Percentiles rank a stretch among this genome's conserved stretches.
Conservation (phyloP, 176 grass and related monocot species). For the Neostapfia colusana region DNA sequence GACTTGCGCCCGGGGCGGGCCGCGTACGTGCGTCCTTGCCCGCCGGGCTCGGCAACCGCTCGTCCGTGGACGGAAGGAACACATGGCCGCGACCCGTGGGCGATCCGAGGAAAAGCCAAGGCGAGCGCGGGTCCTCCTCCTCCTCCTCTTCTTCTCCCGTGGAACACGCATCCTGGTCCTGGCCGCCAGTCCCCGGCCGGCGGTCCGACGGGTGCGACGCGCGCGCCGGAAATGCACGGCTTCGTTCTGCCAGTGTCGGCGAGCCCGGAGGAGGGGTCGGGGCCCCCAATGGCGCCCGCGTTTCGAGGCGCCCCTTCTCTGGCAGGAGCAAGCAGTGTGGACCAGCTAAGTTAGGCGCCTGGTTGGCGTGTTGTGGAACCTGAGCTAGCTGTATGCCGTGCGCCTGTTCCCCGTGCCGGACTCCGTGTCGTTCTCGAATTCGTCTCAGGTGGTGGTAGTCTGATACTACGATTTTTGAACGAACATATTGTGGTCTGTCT, state of each 20-base stretch:
- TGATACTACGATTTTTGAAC: no score
- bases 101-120: conserved; percentile 12
- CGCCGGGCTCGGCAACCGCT: not conserved
- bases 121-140: not conserved
- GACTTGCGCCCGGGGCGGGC: not conserved
- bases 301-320: conserved; percentile 24
- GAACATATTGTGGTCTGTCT: no score
- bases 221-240: not conserved
- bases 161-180: conserved; percentile 27
- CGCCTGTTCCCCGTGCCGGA: not conserved
- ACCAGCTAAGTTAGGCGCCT: not conserved
- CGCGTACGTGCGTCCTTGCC: not conserved
- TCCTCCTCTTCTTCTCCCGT: not conserved
- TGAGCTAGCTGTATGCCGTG: not conserved
- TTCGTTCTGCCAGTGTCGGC: conserved; percentile 48
- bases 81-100: conserved; percentile 23
- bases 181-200: not conserved
- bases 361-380: not conserved
- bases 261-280: conserved; percentile 36
- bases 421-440: not conserved
- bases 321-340: not conserved
- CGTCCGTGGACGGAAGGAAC: not conserved
- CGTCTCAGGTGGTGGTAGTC: not conserved
- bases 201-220: conserved; percentile 19
- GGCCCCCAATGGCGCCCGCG: conserved; percentile 16